Conservation (phyloP, 2,329 filamentous ascomycete species). For the Acephala macrosclerotiorum region DNA sequence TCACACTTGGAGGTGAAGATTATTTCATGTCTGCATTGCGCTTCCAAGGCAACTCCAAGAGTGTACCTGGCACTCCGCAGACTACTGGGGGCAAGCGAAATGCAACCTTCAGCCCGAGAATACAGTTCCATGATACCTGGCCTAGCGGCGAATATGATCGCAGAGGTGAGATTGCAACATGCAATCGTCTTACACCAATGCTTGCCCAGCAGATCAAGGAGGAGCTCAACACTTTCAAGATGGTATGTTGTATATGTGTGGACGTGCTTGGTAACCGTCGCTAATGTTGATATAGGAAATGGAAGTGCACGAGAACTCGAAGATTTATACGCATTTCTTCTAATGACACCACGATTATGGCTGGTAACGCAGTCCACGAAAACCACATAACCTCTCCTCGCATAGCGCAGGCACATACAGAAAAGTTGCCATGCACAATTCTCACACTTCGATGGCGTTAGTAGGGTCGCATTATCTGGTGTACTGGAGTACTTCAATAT, state of each 20-base stretch:
- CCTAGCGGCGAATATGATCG: conserved; percentile 95
- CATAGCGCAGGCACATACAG: conserved; percentile 35
- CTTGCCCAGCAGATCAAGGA: conserved; percentile 99
- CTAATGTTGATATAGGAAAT: conserved; percentile 79
- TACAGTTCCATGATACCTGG: conserved; percentile 97
- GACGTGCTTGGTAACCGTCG: conserved; percentile 7
- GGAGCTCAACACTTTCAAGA: conserved; percentile 99
- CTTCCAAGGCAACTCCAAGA: conserved; percentile 78
- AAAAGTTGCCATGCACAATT: conserved; percentile 40
- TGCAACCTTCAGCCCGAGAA: conserved; percentile 86
- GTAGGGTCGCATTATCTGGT: conserved; percentile 44
- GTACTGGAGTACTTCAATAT: conserved; percentile 45
- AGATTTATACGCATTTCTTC: conserved; percentile 99
- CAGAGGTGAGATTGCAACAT: conserved; percentile 94
- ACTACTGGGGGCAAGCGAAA: conserved; percentile 59
- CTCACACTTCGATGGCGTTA: conserved; percentile 40
- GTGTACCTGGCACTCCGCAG: conserved; percentile 80
- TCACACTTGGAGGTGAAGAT: conserved; percentile 79
- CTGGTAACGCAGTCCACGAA: conserved; percentile 34
- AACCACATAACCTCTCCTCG: conserved; percentile 33
- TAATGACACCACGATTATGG: conserved; percentile 61
- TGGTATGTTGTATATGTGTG: conserved; percentile 68
- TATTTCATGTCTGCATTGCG: conserved; percentile 85
- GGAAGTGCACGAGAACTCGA: conserved; percentile 98
- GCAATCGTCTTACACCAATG: conserved; percentile 96